Conservation (phyloP, 441 rosid genomes). For the Hura crepitans region DNA sequence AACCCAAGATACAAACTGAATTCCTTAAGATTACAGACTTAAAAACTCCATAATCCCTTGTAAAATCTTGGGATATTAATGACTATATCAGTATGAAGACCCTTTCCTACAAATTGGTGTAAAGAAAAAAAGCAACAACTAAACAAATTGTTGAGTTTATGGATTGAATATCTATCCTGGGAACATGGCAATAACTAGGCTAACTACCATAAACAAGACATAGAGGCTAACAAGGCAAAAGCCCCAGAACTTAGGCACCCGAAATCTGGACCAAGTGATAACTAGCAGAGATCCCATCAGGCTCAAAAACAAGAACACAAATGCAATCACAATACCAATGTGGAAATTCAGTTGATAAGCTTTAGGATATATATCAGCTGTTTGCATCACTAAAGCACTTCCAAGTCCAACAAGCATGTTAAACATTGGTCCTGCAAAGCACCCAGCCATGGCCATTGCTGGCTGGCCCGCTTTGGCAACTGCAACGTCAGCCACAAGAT, state of each 20-base stretch:
- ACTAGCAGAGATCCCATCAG: conserved; percentile 90
- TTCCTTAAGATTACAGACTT: conserved; percentile 18
- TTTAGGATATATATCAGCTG: conserved; percentile 62
- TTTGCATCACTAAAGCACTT: conserved; percentile 69
- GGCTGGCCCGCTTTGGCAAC: conserved; percentile 97
- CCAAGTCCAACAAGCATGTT: conserved; percentile 98
- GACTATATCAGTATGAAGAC: background rate
- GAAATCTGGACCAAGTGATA: conserved; percentile 88
- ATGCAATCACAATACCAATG: conserved; percentile 72
- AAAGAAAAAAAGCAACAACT: background rate
- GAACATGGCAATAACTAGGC: conserved; percentile 56
- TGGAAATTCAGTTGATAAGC: conserved; percentile 76
- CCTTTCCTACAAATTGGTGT: conserved; percentile 8
- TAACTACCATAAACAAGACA: conserved; percentile 57
- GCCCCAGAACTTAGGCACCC: conserved; percentile 88
- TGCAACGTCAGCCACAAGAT: conserved; percentile 92
- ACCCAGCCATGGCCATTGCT: conserved; percentile 98
- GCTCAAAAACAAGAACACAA: conserved; percentile 82
- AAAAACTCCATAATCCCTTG: conserved; percentile 12
- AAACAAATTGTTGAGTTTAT: background rate
- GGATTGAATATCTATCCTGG: conserved; percentile 34
- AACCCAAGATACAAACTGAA: background rate
- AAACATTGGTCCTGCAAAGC: conserved; percentile 97
- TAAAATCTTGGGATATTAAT: background rate
- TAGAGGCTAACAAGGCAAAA: conserved; percentile 88